Evolutionary conservation across 2,329 filamentous ascomycete species (phyloP), one percentile per base, ranked within the genome.

Genomic region (Penicillium freii): DNA sequence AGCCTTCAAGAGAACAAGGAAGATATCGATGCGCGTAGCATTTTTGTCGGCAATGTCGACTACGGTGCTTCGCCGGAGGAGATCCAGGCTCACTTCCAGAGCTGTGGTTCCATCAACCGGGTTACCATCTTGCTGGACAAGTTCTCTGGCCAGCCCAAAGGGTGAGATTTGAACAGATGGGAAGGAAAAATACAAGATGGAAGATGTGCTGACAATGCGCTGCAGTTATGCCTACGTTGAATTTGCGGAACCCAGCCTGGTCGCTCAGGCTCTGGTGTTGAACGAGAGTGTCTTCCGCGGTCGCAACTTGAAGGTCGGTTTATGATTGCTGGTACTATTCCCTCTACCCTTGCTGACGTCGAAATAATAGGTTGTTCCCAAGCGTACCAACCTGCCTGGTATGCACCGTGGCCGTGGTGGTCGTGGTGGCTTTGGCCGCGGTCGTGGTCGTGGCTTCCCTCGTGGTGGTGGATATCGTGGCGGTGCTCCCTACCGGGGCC

Each of bases 91-190:
- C 94, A 99, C 73, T 99, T 99, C 80, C 92, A 96, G 81, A 95
- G 88, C 81, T 96, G 92, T 70, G 94, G 94, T 59, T 91, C 90
- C 66, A 99, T 99, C 81, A 99, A 99, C 77, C 89, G 94, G 60
- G 94, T 99, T 58, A 99, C 94, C 1, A 99, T 99, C 66, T 81
- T 99, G 66, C 80, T 99, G 67, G 94, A 99, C 80, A 99, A 99
- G 81, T 97, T 97, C 73, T 96, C 92, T 11, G 94, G 94, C 63
- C 92, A 97, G 81, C 94, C 94, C n/a, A 99, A 99, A 82, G 94
- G 94, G 92, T 96, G 81, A 47, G 27, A 19, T 13, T 6, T 42
- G 25, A 33, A 42, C 34, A 25, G 21, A 23, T 2, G 19, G 1
- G 25, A 19, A 5, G 33, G 33, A 31, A 50, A 23, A 23, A 33